These are phyloP conservation scores for Trypanosoma platydactyli DNA, from an alignment of 208 protist genomes.

Conservation along the genomic window DNA sequence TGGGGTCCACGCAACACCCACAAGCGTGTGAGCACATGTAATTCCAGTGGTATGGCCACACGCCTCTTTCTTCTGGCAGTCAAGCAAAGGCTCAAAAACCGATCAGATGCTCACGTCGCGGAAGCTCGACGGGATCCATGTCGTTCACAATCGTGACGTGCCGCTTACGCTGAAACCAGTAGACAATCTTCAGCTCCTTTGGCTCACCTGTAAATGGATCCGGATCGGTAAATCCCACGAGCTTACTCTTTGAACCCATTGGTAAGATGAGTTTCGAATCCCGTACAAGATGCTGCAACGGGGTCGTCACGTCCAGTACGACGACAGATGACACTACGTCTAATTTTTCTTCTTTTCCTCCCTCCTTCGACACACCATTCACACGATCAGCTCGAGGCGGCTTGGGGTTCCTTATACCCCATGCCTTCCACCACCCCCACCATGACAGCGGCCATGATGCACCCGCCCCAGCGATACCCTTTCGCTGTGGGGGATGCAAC, in stretches of 20 bases:
- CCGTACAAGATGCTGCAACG: slow-evolving; percentile 83
- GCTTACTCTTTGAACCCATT: slow-evolving; percentile 57
- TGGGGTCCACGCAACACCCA: no score
- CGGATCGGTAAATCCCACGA: slow-evolving; percentile 86
- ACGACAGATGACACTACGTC: slow-evolving; percentile 43
- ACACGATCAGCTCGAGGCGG: not conserved
- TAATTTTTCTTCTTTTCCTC: slow-evolving; percentile 30
- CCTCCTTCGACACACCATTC: not conserved
- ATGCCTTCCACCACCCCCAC: slow-evolving; percentile 1
- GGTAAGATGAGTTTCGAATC: slow-evolving; percentile 78
- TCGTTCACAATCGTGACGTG: slow-evolving; percentile 73
- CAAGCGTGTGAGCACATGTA: not conserved
- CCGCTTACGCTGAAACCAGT: slow-evolving; percentile 80
- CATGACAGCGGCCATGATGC: not conserved
- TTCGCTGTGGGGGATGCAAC: not conserved
- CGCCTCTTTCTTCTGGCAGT: slow-evolving; percentile 14
- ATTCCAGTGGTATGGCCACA: not conserved
- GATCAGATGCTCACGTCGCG: slow-evolving; percentile 66
- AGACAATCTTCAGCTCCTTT: slow-evolving; percentile 83
- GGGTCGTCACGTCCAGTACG: slow-evolving; percentile 81
- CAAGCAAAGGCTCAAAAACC: not conserved
- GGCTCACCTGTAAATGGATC: slow-evolving; percentile 83
- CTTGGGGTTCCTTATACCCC: not conserved
- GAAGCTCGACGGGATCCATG: slow-evolving; percentile 67
- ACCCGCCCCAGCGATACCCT: not conserved